A percentile compares a stretch with the other conserved stretches of the same genome.
Conservation (phyloP, 805 yeast genomes). For the Cyberlindnera nakhonratchasimensis region DNA sequence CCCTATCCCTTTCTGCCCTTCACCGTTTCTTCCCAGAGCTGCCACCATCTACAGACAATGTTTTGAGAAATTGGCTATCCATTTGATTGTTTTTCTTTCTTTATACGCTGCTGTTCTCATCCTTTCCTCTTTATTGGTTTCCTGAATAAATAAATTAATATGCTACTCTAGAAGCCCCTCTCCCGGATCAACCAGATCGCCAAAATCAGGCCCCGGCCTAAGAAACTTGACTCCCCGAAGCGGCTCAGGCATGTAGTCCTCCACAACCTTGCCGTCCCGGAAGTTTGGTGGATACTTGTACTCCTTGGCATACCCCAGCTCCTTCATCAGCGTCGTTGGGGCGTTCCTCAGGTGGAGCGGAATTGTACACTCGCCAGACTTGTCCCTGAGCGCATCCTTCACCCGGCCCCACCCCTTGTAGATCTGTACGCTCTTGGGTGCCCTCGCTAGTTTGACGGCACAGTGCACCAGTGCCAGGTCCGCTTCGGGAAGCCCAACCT, state of each 20-base stretch:
- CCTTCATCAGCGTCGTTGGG: conserved; percentile 88
- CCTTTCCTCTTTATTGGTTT: too few relatives aligned
- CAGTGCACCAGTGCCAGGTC: conserved; percentile 88
- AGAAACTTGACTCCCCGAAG: conserved; percentile 48
- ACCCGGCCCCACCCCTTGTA: conserved; percentile 76
- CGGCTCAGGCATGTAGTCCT: conserved; percentile 70
- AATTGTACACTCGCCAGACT: conserved; percentile 50
- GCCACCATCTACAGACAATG: too few relatives aligned
- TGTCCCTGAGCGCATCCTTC: conserved; percentile 52
- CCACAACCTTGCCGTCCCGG: conserved; percentile 66
- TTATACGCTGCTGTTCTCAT: too few relatives aligned
- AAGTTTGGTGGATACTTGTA: conserved; percentile 89
- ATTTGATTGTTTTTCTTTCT: too few relatives aligned
- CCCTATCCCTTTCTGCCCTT: background rate
- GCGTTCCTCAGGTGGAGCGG: conserved; percentile 91
- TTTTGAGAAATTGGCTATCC: too few relatives aligned
- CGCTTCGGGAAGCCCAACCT: conserved; percentile 93
- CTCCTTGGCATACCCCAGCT: conserved; percentile 76
- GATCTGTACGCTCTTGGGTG: conserved; percentile 81
- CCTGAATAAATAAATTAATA: too few relatives aligned
- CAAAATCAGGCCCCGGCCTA: conserved; percentile 51
- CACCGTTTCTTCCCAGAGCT: conserved; percentile 1
- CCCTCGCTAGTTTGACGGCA: conserved; percentile 82
- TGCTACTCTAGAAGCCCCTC: too few relatives aligned
- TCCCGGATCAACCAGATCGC: conserved; percentile 44